Evolutionary conservation across 768 basidiomycete genomes (phyloP), one percentile per base, ranked within the genome.

Genomic region (Mycena amicta): DNA sequence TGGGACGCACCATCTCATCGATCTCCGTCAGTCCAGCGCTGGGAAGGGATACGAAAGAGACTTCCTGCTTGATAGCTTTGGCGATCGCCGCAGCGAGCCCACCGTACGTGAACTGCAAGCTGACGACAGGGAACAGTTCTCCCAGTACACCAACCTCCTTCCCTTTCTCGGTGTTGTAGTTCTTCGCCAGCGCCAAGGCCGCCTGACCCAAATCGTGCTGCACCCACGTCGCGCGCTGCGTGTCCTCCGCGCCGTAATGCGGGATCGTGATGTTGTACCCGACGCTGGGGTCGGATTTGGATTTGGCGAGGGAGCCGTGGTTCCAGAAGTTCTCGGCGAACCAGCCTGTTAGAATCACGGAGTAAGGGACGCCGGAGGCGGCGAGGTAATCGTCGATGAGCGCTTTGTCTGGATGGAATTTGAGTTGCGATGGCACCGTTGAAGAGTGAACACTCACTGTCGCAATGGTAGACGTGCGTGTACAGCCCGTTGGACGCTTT

Each of bases 401-500:
- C 6, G 59, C 54, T 26, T 60, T 60, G 33, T 56, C 59, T 60
- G 27, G n/a, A n/a, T n/a, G n/a, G n/a, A n/a, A n/a, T n/a, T n/a
- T n/a, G n/a, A n/a, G n/a, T n/a, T n/a, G n/a, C n/a, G 8, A 37
- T 8, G 33, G 33, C 33, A 8, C 33, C 1, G 23, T 3, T 46
- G 4, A 22, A 30, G 25, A 41, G 20, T 4, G 33, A 8, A 27
- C 16, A 41, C 51, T 16, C 16, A 60, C 62, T 60, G 37, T 63
- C 55, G 16, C 51, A 5, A 45, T 63, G 62, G 41, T 59, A 33
- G 13, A 52, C 20, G 22, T 53, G 50, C 22, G 29, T 43, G 8
- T 62, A 63, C 33, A 50, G 37, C 15, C 61, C 61, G 3, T 63
- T 57, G 25, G 64, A 62, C 27, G 43, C 45, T 29, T 57, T 60